These are phyloP conservation scores for Spathaspora sp. DNA, from an alignment of 805 yeast species.

Conservation along the genomic window DNA sequence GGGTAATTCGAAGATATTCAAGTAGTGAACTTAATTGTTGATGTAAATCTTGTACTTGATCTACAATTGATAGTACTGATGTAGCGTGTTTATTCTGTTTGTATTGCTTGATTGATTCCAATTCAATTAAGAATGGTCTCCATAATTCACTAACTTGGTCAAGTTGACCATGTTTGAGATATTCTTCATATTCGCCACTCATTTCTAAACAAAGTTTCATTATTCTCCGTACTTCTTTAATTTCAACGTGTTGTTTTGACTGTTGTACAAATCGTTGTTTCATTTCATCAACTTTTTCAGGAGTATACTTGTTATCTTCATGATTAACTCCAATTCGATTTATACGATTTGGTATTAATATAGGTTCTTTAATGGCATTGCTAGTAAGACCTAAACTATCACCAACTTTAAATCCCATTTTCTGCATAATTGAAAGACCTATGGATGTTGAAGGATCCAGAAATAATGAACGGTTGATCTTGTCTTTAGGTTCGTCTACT, in stretches of 20 bases:
- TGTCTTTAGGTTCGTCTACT: neutral
- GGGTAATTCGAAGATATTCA: conserved; percentile 34
- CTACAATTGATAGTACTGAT: neutral
- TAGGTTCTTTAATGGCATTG: conserved; percentile 27
- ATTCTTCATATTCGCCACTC: conserved; percentile 32
- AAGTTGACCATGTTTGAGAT: conserved; percentile 18
- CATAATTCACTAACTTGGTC: conserved; percentile 34
- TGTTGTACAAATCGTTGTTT: conserved; percentile 3
- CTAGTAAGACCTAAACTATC: conserved; percentile 35
- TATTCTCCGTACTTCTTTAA: conserved; percentile 16
- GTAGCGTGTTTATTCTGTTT: too few relatives aligned
- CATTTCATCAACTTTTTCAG: neutral
- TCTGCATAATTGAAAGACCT: conserved; percentile 52
- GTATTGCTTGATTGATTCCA: neutral
- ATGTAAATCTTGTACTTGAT: conserved; percentile 12
- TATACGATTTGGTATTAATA: conserved; percentile 15
- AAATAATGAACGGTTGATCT: conserved; percentile 7
- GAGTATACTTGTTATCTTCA: neutral
- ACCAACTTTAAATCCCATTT: conserved; percentile 56
- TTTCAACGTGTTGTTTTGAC: neutral
- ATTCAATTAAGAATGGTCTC: conserved; percentile 26
- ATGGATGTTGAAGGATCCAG: conserved; percentile 23
- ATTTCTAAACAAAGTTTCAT: conserved; percentile 41
- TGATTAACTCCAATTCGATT: conserved; percentile 12
- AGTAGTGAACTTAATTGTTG: conserved; percentile 30